Evolutionary conservation across 202 grass and related monocot genomes (phyloP).

Genomic region (Bolboschoenoplectus hybrid): DNA sequence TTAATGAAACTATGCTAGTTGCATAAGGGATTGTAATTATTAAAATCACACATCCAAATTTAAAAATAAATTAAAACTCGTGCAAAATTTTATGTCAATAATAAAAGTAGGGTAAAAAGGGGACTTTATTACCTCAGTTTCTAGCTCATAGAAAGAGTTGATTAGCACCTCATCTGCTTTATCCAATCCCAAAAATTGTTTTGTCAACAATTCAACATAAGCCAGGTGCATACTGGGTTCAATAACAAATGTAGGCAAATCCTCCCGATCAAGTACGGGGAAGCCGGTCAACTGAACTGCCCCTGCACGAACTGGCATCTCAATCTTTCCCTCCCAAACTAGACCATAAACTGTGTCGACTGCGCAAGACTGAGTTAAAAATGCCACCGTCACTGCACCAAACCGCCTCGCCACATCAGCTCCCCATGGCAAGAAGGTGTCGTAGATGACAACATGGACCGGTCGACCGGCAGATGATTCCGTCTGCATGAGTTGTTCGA

Average conservation of each 20-base stretch:
- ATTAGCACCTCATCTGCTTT: conserved; percentile 57
- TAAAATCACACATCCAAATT: too few species aligned
- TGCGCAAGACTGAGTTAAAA: conserved; percentile 49
- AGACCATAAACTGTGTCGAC: conserved; percentile 54
- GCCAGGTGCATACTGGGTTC: conserved; percentile 14
- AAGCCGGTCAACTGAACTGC: neutral
- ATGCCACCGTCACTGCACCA: conserved; percentile 39
- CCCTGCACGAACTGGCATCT: conserved; percentile 46
- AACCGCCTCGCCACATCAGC: conserved; percentile 34
- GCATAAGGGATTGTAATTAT: too few species aligned
- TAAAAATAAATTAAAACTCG: too few species aligned
- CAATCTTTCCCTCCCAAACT: conserved; percentile 29
- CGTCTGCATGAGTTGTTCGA: conserved; percentile 35
- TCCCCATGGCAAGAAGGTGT: conserved; percentile 53
- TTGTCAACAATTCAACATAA: neutral
- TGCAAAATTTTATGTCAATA: too few species aligned
- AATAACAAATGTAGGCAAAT: conserved; percentile 53
- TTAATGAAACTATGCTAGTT: too few species aligned
- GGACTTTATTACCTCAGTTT: conserved; percentile 40
- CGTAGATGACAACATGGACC: conserved; percentile 48
- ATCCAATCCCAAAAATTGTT: conserved; percentile 43
- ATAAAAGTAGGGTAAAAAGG: neutral
- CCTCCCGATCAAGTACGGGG: neutral
- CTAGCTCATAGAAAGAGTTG: conserved; percentile 62
- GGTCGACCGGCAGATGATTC: neutral